Conservation (phyloP, 2,329 filamentous ascomycete species). For the Pseudocercospora vitis region DNA sequence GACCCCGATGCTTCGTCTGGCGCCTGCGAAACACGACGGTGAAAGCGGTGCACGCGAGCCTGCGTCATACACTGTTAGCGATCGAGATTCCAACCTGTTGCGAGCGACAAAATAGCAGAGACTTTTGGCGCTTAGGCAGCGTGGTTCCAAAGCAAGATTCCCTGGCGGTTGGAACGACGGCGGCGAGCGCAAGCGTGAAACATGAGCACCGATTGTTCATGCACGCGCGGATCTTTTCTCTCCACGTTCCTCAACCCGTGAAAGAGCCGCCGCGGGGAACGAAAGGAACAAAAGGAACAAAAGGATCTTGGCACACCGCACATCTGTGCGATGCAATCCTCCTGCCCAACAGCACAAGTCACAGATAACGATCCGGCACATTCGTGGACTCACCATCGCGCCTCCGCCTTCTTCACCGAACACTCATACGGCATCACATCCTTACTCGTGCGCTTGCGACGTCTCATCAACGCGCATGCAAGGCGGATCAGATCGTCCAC, state of each 20-base stretch:
- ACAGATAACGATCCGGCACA: too few relatives aligned
- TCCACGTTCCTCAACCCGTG: constrained; percentile 2
- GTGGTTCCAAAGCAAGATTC: not conserved
- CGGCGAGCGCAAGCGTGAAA: constrained; percentile 4
- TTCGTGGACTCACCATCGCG: constrained; percentile 61
- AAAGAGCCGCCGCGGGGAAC: constrained; percentile 4
- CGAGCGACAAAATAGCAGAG: not conserved
- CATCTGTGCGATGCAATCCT: constrained; percentile 8
- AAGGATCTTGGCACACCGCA: constrained; percentile 5
- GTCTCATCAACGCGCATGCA: constrained; percentile 63
- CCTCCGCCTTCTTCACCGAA: constrained; percentile 60
- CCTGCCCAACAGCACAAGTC: not conserved
- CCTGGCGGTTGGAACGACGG: not conserved
- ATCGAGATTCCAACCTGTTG: too few relatives aligned
- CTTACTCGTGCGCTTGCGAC: constrained; percentile 45
- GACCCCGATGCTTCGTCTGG: constrained; percentile 65
- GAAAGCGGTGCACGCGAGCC: constrained; percentile 72
- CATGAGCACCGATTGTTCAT: not conserved
- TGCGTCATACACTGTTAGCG: constrained; percentile 42
- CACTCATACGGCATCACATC: constrained; percentile 53
- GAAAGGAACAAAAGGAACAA: not conserved
- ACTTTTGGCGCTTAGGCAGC: constrained; percentile 5
- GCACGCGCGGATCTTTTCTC: constrained; percentile 6
- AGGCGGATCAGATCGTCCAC: constrained; percentile 66
- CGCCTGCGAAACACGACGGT: constrained; percentile 64